A percentile compares a stretch with the other conserved stretches of the same genome.
These are phyloP conservation scores for Trichoderma asperelloides DNA, from an alignment of 495 filamentous ascomycete genomes.

Conservation along the genomic window DNA sequence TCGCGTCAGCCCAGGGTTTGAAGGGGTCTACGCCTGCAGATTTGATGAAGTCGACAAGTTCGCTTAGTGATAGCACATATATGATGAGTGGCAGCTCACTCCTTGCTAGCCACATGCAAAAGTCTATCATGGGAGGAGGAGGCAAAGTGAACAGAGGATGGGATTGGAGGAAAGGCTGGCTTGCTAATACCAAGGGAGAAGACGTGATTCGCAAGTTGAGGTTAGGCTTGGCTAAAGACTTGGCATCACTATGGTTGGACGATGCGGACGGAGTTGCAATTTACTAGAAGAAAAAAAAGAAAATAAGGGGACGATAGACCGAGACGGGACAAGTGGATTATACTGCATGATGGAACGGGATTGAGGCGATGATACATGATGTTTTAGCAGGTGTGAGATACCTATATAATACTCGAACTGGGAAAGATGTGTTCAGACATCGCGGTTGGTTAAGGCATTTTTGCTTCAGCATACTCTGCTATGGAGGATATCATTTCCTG, in stretches of 20 bases:
- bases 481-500: no score
- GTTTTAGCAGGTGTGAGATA: not conserved
- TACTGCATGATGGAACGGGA: not conserved
- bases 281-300: not conserved
- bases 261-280: constrained; percentile 35
- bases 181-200: constrained; percentile 45
- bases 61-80: constrained; percentile 45
- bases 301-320: not conserved
- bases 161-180: constrained; percentile 72
- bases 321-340: not conserved
- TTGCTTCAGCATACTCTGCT: not conserved
- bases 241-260: constrained; percentile 52
- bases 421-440: not conserved
- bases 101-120: constrained; percentile 53
- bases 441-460: not conserved
- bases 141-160: constrained; percentile 56
- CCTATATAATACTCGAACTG: constrained; percentile 1
- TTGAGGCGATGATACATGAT: not conserved
- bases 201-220: constrained; percentile 66
- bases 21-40: constrained; percentile 49
- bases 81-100: constrained; percentile 63
- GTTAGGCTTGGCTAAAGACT: constrained; percentile 61
- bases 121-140: constrained; percentile 47
- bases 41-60: constrained; percentile 55
- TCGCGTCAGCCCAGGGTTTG: constrained; percentile 34